Conservation (phyloP, 768 basidiomycete genomes). For the Cystobasidium ongulense region DNA sequence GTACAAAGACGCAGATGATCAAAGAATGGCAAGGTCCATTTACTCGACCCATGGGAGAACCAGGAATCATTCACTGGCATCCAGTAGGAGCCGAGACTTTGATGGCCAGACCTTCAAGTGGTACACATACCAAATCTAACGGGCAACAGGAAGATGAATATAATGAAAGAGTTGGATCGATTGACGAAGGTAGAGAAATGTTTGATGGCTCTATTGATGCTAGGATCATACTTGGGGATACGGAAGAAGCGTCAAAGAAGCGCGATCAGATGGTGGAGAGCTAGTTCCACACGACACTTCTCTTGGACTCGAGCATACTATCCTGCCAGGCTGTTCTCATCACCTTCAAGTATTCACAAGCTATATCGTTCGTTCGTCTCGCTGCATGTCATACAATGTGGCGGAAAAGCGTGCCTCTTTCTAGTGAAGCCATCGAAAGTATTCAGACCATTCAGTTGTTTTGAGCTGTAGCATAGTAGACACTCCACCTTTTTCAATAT, state of each 20-base stretch:
- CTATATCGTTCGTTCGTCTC: too few species aligned
- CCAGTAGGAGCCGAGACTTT: constrained; percentile 1
- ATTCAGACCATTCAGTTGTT: too few species aligned
- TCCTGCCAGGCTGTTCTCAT: too few species aligned
- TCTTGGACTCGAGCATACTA: too few species aligned
- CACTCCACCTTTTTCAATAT: too few species aligned
- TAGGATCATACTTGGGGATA: neutral
- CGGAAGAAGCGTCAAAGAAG: neutral
- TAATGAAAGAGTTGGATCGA: neutral
- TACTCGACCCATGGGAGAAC: constrained; percentile 11
- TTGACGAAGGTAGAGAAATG: neutral
- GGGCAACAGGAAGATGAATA: neutral
- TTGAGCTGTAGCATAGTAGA: neutral
- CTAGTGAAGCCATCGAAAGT: too few species aligned
- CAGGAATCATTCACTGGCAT: constrained; percentile 24
- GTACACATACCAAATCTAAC: neutral
- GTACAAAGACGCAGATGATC: constrained; percentile 8
- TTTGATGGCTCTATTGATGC: neutral
- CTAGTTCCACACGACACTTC: too few species aligned
- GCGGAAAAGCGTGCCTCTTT: too few species aligned
- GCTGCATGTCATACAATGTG: too few species aligned
- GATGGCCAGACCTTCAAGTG: neutral
- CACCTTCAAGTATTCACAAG: too few species aligned
- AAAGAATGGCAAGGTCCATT: constrained; percentile 24
- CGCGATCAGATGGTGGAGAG: neutral